These are phyloP conservation scores for Dryas integrifolia DNA, from an alignment of 331 rosid species.

Conservation along the genomic window DNA sequence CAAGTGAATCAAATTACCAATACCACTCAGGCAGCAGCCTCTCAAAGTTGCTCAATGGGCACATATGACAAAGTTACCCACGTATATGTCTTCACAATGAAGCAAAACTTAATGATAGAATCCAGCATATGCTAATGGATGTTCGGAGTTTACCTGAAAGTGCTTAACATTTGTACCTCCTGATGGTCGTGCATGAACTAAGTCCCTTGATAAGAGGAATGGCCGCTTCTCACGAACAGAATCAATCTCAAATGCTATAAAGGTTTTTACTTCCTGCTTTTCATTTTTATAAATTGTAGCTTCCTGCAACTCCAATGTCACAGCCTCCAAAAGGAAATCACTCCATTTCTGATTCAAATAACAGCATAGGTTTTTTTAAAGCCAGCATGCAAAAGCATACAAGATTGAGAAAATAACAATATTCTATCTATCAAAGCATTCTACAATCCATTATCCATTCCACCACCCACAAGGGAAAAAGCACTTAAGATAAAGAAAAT, in stretches of 20 bases:
- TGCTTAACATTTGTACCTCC: constrained; percentile 22
- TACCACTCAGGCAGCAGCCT: too few relatives aligned
- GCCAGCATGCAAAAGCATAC: neutral
- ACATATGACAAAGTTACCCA: too few relatives aligned
- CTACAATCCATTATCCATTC: neutral
- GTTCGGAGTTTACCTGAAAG: constrained; percentile 28
- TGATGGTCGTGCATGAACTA: constrained; percentile 34
- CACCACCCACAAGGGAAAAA: too few relatives aligned
- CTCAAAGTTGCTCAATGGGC: too few relatives aligned
- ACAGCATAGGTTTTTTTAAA: neutral
- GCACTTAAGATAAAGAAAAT: too few relatives aligned
- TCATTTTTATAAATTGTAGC: constrained; percentile 4
- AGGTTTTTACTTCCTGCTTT: constrained; percentile 21
- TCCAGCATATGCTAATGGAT: neutral
- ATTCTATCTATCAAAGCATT: too few relatives aligned
- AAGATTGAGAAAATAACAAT: neutral
- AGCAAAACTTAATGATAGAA: neutral
- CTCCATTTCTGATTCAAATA: constrained; percentile 35
- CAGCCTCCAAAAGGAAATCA: constrained; percentile 18
- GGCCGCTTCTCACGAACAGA: constrained; percentile 28
- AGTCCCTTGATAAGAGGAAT: constrained; percentile 46
- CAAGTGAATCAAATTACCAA: too few relatives aligned
- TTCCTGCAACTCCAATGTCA: constrained; percentile 24
- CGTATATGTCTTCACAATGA: neutral
- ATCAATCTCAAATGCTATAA: constrained; percentile 31